Evolutionary conservation across 352 stramenopile species (phyloP).

Genomic region (Blastocystis sp.): DNA sequence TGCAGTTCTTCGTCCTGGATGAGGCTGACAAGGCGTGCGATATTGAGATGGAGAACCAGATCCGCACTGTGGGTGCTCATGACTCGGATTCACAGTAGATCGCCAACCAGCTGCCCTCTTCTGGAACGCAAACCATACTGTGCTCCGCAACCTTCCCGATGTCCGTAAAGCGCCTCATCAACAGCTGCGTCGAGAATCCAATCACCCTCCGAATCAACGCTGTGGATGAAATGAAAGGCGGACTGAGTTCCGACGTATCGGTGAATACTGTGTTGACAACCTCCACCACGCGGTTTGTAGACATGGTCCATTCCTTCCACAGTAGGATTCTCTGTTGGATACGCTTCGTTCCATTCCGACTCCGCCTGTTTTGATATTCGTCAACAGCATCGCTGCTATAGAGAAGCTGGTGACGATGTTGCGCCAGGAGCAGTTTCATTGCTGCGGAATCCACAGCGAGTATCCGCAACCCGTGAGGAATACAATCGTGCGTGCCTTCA

Average conservation of each 20-base stretch:
- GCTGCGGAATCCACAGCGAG: conserved; percentile 60
- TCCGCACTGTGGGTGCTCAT: conserved; percentile 2
- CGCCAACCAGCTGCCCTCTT: conserved; percentile 10
- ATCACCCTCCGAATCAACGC: conserved; percentile 48
- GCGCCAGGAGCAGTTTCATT: conserved; percentile 54
- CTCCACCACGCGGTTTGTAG: conserved; percentile 15
- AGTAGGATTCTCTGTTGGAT: conserved; percentile 19
- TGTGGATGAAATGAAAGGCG: background rate
- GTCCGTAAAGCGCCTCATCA: conserved; percentile 48
- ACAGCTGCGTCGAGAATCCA: conserved; percentile 33
- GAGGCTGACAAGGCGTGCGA: conserved; percentile 52
- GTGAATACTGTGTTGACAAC: background rate
- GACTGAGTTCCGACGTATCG: background rate
- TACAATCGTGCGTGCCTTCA: conserved; percentile 31
- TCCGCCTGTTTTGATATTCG: conserved; percentile 42
- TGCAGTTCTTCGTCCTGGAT: conserved; percentile 30
- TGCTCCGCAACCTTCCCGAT: conserved; percentile 60
- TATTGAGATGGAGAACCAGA: conserved; percentile 69
- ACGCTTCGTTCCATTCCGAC: conserved; percentile 3
- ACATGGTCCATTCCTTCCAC: background rate
- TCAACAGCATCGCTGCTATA: conserved; percentile 63
- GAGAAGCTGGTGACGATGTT: conserved; percentile 35
- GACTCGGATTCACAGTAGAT: conserved; percentile 9
- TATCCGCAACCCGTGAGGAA: conserved; percentile 13
- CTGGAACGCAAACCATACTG: conserved; percentile 22